Evolutionary conservation across 768 basidiomycete species (phyloP), one percentile per base, ranked within the genome.

Genomic region (Termitomyces sp.): DNA sequence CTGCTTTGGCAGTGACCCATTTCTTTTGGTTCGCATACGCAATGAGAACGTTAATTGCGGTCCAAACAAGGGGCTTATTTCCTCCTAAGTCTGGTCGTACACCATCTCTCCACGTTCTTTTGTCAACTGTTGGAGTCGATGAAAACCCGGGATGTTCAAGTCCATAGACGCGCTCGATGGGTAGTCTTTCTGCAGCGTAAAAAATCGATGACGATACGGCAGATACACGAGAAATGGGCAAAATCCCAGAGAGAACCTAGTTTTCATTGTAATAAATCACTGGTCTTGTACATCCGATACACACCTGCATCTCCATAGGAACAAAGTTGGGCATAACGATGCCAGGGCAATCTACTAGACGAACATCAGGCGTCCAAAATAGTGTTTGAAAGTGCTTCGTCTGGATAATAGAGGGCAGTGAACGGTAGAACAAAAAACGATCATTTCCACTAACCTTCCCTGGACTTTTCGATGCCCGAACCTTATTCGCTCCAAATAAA

Each of bases 371-470:
- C 28, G 92, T 94, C 89, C 89, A 92, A 73, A 90, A 96, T 46
- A 96, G 82, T 0, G 96, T 98, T 72, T 98, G 94, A 70, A 94
- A 94, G 71, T 97, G 94, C 74, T 96, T 97, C 4, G 94, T 97
- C 92, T 91, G 64, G 15, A 33, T 24, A 52, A 33, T 24, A 52
- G n/a, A 12, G 4, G 20, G 38, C 24, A 40, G 24, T 56, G 7
- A 57, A 18, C 35, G 55, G 48, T 24, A 52, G 46, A 39, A 13
- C 46, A 6, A 33, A 28, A 58, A 48, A 50, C 32, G 15, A 46
- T 20, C 20, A 28, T 35, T 45, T 45, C 1, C 35, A 56, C 20
- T 54, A 46, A 89, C 91, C 81, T 95, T 96, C 55, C 94, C 94
- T 0, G 94, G 92, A 0, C 91, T 94, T 60, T 86, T 86, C 0